Base-by-base conservation (phyloP, 2,329 filamentous ascomycete species). In the Ilyonectria destructans region DNA sequence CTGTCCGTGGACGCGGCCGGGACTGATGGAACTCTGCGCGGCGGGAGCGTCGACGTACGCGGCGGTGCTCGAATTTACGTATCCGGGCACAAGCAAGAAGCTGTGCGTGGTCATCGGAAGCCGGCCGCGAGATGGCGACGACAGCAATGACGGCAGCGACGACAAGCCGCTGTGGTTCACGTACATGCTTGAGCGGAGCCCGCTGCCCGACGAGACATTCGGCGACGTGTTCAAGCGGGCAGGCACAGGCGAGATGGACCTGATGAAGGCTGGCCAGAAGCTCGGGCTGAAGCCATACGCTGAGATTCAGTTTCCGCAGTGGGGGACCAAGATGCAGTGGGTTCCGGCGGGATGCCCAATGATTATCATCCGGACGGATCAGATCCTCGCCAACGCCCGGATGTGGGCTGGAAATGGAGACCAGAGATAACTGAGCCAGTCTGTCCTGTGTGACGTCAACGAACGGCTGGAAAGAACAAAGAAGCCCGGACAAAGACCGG, bases 1-100 rank as follows among this genome's bases (percentile, higher is more conserved):
- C 12, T 65, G 62, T 15, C 62, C 62, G 31, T 65, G 62, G 62
- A 65, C 62, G 31, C 57, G 57, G 19, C 62, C 62, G 21, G 62
- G 62, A 31, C 40, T 65, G 31, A 60, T 60, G 43, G 62, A 65
- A 49, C 49, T 65, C 12, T 59, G 45, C 29, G 40, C 57, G 6
- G 40, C 29, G 2, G 57, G 57, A 8, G 2, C 21, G 31, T 55
- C 31, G 9, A 56, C 40, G 29, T 59, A 65, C 15, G 62, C 55
- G 7, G 56, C 49, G 12, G 46, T 65, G 8, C 56, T 65, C 12
- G 62, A 65, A 31, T 65, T 65, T 15, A 49, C 21, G 10, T 49
- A 65, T 19, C 62, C 62, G 7, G 49, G 40, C 37, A 59, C 62
- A 19, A 56, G 48, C 10, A 31, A 33, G 15, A 65, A 49, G 57